Conservation (phyloP, 208 protist species). For the Endotrypanum monterogeii region DNA sequence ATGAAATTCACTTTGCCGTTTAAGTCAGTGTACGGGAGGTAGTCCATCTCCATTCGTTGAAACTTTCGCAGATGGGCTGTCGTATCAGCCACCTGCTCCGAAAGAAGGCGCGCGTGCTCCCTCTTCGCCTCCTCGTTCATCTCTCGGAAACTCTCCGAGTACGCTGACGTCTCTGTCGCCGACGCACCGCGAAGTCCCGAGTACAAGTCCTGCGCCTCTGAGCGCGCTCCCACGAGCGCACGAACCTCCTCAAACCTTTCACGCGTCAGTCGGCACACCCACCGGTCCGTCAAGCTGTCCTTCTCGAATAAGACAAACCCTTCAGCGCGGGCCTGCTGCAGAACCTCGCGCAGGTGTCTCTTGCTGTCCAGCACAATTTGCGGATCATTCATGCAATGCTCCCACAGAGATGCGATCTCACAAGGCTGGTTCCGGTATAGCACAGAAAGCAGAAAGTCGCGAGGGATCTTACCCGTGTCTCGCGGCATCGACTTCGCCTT, state of each 20-base stretch:
- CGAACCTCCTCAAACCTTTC: constrained; percentile 89
- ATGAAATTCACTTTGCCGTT: constrained; percentile 94
- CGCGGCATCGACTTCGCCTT: constrained; percentile 76
- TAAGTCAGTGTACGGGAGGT: constrained; percentile 91
- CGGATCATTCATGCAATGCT: constrained; percentile 76
- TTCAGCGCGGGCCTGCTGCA: constrained; percentile 86
- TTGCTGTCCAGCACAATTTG: constrained; percentile 91
- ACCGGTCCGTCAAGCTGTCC: constrained; percentile 62
- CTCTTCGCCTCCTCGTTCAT: constrained; percentile 74
- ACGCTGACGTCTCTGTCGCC: constrained; percentile 67
- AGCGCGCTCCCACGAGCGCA: constrained; percentile 50
- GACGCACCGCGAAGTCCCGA: constrained; percentile 54
- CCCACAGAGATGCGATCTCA: constrained; percentile 82
- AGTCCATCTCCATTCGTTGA: constrained; percentile 88
- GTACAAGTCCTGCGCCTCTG: constrained; percentile 44
- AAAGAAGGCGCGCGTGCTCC: constrained; percentile 62
- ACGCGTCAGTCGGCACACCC: constrained; percentile 77
- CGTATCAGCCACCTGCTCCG: constrained; percentile 68
- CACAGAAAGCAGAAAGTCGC: constrained; percentile 87
- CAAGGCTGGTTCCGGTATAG: constrained; percentile 91
- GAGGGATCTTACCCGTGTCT: constrained; percentile 82
- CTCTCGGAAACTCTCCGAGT: constrained; percentile 57
- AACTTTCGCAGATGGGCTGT: constrained; percentile 73
- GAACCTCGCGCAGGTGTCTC: constrained; percentile 86
- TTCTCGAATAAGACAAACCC: constrained; percentile 88